Percentiles rank a stretch among this genome's conserved stretches.
Conservation (phyloP, 768 basidiomycete species). For the Amanita polypyramis region DNA sequence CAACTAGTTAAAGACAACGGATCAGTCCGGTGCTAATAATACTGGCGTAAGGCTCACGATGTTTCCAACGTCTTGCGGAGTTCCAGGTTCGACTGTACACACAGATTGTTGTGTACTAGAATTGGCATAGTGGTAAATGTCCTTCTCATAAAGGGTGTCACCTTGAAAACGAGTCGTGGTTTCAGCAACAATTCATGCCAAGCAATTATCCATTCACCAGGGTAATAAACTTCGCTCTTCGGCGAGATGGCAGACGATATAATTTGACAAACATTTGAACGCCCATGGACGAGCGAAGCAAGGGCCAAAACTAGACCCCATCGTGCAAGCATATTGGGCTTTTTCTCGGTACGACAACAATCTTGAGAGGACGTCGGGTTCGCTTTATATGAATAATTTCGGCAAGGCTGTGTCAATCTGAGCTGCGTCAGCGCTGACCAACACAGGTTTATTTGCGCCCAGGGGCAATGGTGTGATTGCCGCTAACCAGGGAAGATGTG, state of each 20-base stretch:
- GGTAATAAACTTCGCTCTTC: background rate
- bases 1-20: background rate
- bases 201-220: background rate
- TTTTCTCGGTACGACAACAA: no score
- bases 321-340: no score
- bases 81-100: slow-evolving; percentile 5
- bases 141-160: background rate
- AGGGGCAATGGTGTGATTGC: no score
- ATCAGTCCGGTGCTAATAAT: background rate
- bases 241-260: background rate
- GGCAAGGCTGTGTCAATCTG: no score
- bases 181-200: background rate
- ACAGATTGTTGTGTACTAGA: slow-evolving; percentile 2
- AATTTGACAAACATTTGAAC: background rate
- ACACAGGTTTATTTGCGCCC: no score
- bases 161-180: background rate
- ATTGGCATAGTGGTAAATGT: background rate
- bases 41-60: background rate
- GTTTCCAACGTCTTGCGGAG: slow-evolving; percentile 1
- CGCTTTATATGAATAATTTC: no score
- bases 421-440: no score
- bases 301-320: no score
- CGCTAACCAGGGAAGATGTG: no score
- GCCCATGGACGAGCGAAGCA: no score
- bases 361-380: no score